A percentile compares a stretch with the other conserved stretches of the same genome.
Evolutionary conservation across 108 stramenopile species (phyloP).

Genomic region (Discostella stelligeroides): DNA sequence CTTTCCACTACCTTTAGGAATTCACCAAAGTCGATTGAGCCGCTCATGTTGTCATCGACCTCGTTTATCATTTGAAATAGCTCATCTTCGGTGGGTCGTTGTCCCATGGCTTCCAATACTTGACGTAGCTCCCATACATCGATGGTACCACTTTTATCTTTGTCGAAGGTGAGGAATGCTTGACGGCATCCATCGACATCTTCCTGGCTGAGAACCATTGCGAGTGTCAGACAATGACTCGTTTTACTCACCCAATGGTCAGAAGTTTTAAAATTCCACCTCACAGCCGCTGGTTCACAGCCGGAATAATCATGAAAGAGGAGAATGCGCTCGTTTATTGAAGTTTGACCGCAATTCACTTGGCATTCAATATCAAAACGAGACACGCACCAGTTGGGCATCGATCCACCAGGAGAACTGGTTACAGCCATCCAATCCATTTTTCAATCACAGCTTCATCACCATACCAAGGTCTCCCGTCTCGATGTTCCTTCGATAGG

Average conservation of each 20-base stretch:
- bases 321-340: slow-evolving; percentile 20
- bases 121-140: slow-evolving; percentile 91
- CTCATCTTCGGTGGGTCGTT: slow-evolving; percentile 92
- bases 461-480: slow-evolving; percentile 69
- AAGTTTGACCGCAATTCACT: slow-evolving; percentile 9
- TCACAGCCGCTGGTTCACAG: slow-evolving; percentile 5
- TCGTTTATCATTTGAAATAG: slow-evolving; percentile 85
- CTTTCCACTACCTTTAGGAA: slow-evolving; percentile 91
- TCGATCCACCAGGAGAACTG: slow-evolving; percentile 33
- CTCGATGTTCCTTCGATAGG: slow-evolving; percentile 47
- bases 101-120: slow-evolving; percentile 89
- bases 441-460: slow-evolving; percentile 60
- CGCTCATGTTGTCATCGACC: slow-evolving; percentile 91
- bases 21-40: slow-evolving; percentile 90
- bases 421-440: slow-evolving; percentile 58
- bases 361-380: slow-evolving; percentile 79
- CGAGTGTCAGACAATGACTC: too few species aligned
- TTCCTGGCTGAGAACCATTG: slow-evolving; percentile 54
- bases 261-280: too few species aligned
- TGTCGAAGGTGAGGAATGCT: slow-evolving; percentile 89
- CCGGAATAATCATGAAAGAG: neutral
- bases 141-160: slow-evolving; percentile 82
- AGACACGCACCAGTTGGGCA: slow-evolving; percentile 46
- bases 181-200: slow-evolving; percentile 72
- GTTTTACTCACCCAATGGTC: too few species aligned